phyloP scores from a whole-genome alignment of 1,284 basidiomycete species.

The Xanthoconium separans region DNA sequence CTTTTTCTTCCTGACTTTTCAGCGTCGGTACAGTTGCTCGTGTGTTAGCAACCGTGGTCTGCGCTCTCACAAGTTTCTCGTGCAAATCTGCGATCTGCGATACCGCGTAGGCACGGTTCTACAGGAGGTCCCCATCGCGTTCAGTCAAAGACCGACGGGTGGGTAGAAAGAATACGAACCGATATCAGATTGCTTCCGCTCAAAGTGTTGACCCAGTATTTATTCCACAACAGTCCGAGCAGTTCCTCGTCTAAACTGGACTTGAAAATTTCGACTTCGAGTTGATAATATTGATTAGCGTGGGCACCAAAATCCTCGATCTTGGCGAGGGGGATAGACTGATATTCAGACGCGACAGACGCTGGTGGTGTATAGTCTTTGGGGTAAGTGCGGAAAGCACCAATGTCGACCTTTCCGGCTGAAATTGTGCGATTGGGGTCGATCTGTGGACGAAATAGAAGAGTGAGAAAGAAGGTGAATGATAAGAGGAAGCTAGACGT shows the following conservation, averaged over 20 bases:
- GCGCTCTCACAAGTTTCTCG: constrained; percentile 77
- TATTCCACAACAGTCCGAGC: constrained; percentile 94
- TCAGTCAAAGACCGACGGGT: neutral
- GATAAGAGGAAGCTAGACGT: constrained; percentile 32
- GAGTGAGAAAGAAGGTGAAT: neutral
- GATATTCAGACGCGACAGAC: constrained; percentile 76
- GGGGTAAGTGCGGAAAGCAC: constrained; percentile 96
- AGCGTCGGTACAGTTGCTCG: constrained; percentile 51
- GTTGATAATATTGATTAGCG: constrained; percentile 93
- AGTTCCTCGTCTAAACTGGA: constrained; percentile 83
- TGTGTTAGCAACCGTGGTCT: constrained; percentile 52
- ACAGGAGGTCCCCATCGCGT: neutral
- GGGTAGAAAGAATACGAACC: constrained; percentile 46
- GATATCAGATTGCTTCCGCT: constrained; percentile 89
- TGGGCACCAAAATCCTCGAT: constrained; percentile 99
- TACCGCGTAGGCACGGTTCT: constrained; percentile 92
- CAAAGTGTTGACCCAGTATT: constrained; percentile 98
- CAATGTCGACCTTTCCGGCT: constrained; percentile 97
- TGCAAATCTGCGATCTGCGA: constrained; percentile 87
- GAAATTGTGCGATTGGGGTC: constrained; percentile 98
- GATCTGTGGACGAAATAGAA: constrained; percentile 52
- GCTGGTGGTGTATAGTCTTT: constrained; percentile 85
- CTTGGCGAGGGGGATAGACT: constrained; percentile 91
- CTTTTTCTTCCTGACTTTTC: constrained; percentile 48
- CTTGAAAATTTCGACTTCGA: constrained; percentile 96